phyloP scores from a whole-genome alignment of 495 filamentous ascomycete species.

The Penicillium manginii region DNA sequence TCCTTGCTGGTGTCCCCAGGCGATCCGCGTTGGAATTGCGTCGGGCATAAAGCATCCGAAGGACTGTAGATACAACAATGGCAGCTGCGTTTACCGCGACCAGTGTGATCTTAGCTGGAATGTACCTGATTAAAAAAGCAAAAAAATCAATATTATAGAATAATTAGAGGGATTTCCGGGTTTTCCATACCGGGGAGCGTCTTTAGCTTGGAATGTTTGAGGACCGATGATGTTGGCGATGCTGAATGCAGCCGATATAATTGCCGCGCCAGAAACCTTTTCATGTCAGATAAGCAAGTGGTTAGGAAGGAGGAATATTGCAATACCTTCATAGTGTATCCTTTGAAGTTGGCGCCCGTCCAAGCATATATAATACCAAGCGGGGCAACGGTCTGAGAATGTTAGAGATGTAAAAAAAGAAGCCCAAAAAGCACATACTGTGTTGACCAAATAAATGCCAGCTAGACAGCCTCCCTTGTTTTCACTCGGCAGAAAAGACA shows the following conservation, averaged over 20 bases:
- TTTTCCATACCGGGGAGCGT: slow-evolving; percentile 45
- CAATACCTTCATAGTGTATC: slow-evolving; percentile 49
- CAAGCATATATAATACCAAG: slow-evolving; percentile 48
- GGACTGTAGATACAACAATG: slow-evolving; percentile 39
- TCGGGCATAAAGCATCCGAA: slow-evolving; percentile 44
- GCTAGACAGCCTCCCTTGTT: slow-evolving; percentile 55
- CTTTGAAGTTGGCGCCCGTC: slow-evolving; percentile 46
- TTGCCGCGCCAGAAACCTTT: slow-evolving; percentile 32
- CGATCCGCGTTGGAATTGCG: slow-evolving; percentile 29
- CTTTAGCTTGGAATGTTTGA: slow-evolving; percentile 56
- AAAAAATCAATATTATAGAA: background rate
- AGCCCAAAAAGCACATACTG: slow-evolving; percentile 24
- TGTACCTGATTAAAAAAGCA: slow-evolving; percentile 20
- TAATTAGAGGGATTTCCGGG: background rate
- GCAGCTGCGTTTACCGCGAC: slow-evolving; percentile 50
- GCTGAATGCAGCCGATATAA: slow-evolving; percentile 51
- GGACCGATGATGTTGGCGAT: slow-evolving; percentile 63
- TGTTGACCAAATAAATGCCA: slow-evolving; percentile 66
- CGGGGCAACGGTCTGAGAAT: slow-evolving; percentile 33
- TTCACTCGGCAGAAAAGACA: slow-evolving; percentile 55
- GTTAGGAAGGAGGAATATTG: background rate
- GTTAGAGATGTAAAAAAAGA: background rate
- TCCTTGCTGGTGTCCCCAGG: slow-evolving; percentile 21
- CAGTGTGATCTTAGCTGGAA: slow-evolving; percentile 65
- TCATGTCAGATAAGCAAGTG: background rate